Conservation (phyloP, 495 filamentous ascomycete genomes). For the Massariosphaeria phaeospora region DNA sequence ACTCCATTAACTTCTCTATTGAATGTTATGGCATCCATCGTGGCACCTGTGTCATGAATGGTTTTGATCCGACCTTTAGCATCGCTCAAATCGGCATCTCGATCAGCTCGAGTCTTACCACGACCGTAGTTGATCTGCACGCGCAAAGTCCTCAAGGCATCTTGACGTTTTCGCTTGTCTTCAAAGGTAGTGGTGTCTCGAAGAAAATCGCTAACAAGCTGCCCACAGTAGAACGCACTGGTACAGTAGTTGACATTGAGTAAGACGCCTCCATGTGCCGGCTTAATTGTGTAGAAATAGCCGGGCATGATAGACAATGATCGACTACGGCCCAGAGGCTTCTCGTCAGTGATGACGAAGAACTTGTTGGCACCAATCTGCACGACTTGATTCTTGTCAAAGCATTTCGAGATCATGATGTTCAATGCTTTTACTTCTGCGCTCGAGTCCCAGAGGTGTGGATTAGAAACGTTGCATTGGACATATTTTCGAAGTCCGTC, state of each 20-base stretch:
- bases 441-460: neutral
- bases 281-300: slow-evolving; percentile 1
- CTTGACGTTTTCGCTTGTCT: neutral
- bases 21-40: neutral
- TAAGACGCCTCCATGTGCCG: neutral
- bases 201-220: neutral
- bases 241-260: slow-evolving; percentile 3
- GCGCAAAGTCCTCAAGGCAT: neutral
- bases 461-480: neutral
- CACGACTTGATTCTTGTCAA: neutral
- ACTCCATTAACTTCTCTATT: neutral
- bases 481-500: neutral
- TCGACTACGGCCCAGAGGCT: neutral
- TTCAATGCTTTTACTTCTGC: neutral
- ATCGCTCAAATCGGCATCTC: neutral
- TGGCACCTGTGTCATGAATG: neutral
- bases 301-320: neutral
- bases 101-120: neutral
- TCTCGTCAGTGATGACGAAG: neutral
- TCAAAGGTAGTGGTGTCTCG: neutral
- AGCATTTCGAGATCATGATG: neutral
- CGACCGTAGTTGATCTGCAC: neutral
- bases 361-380: slow-evolving; percentile 1
- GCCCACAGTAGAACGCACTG: slow-evolving; percentile 1
- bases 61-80: neutral